A percentile compares a stretch with the other conserved stretches of the same genome.
phyloP scores from a whole-genome alignment of 441 rosid genomes.

The Brassica balearica region DNA sequence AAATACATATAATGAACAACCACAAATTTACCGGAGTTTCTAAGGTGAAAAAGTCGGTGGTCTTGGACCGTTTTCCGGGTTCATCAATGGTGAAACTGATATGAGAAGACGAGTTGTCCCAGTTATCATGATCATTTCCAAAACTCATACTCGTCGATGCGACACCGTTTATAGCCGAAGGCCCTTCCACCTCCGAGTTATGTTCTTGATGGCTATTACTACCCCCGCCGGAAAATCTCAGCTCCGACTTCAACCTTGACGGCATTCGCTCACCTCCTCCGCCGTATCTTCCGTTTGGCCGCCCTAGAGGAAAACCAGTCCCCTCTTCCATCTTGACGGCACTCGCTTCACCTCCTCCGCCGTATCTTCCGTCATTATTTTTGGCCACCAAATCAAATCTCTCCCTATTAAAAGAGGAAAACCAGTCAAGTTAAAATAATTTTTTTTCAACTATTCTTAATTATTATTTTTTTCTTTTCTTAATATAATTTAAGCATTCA shows the following conservation, averaged over 20 bases:
- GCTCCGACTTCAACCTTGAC: slow-evolving; percentile 77
- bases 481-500: too few relatives aligned
- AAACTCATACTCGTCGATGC: slow-evolving; percentile 66
- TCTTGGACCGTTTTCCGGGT: slow-evolving; percentile 62
- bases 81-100: slow-evolving; percentile 46
- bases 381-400: too few relatives aligned
- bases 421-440: too few relatives aligned
- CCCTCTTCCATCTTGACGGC: slow-evolving; percentile 45
- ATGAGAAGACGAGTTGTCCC: slow-evolving; percentile 65
- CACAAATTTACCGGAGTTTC: slow-evolving; percentile 42
- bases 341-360: too few relatives aligned
- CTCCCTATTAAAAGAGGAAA: too few relatives aligned
- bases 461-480: too few relatives aligned
- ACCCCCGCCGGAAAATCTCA: slow-evolving; percentile 68
- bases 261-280: slow-evolving; percentile 46
- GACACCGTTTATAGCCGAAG: slow-evolving; percentile 45
- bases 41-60: slow-evolving; percentile 60
- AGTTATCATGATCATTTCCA: slow-evolving; percentile 57
- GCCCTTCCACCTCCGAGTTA: slow-evolving; percentile 74
- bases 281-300: slow-evolving; percentile 57
- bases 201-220: slow-evolving; percentile 43
- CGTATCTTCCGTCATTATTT: too few relatives aligned
- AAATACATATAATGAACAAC: slow-evolving; percentile 14
- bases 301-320: slow-evolving; percentile 72
- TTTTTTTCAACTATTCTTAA: too few relatives aligned